Base-by-base conservation (phyloP, 768 basidiomycete species). In the Leccinum fibrillosum region DNA sequence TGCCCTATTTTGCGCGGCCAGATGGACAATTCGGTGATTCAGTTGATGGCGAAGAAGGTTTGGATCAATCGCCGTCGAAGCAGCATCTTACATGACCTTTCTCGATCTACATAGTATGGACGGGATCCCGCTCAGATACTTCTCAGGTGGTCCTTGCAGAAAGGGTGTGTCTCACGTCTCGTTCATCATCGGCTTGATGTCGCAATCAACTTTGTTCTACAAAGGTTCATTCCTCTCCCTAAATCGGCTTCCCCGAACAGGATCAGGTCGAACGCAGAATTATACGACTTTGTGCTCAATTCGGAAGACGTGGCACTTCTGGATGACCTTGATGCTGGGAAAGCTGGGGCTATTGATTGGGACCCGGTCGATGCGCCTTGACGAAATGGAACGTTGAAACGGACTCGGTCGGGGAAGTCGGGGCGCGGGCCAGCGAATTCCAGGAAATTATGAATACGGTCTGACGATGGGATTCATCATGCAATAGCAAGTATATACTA, bases 71-170 rank as follows among this genome's bases (percentile, higher is more conserved):
- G 19, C 49, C 25, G 51, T 55, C 11, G 15, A 53, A 45, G 44
- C 39, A 52, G 54, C 49, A 32, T 32, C 12, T 42, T 50, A 35
- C 2, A 34, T 52, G 23, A 12, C 30, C 5, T 25, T 48, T 15
- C 1, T 48, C 25, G 21, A 30, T 58, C 19, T 5, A 59, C 53
- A 47, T 59, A 91, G 86, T 72, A 85, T 61, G 71, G 73, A 49
- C 82, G 83, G 55, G 82, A 86, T 44, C 81, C 82, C 5, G 86
- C 92, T 17, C 94, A 97, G 66, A 78, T 96, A 48, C 80, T 97
- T 15, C 75, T 97, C 55, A 83, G 95, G 23, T 97, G 94, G 92
- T 94, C 92, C 28, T 75, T 98, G 37, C 94, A 97, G 70, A 84
- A 81, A 66, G 86, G 86, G 89, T 90, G 64, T 51, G 82, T 74